Evolutionary conservation across 768 basidiomycete species (phyloP).

Genomic region (Tylopilus rubrobrunneus): DNA sequence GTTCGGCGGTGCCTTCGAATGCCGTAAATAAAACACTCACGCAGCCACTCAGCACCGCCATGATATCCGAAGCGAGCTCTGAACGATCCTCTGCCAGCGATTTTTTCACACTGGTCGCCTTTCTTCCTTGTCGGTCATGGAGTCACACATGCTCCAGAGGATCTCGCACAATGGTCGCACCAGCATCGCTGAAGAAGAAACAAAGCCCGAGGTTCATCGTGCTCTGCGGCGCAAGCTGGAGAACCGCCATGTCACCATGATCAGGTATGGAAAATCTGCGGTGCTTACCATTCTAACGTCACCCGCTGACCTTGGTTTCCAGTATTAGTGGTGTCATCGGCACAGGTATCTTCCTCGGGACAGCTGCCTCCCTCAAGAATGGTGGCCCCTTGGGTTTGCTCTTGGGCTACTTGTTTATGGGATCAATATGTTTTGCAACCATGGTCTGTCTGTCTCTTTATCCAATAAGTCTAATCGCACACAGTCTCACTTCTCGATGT

Average conservation of each 20-base stretch:
- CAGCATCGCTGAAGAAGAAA: not conserved
- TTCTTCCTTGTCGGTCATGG: too few species aligned
- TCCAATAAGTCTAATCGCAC: too few species aligned
- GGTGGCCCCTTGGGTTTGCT: conserved; percentile 3
- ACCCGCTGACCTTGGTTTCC: not conserved
- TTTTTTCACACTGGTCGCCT: too few species aligned
- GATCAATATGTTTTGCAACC: not conserved
- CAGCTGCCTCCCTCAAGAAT: not conserved
- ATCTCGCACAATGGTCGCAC: not conserved
- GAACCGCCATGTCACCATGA: conserved; percentile 2
- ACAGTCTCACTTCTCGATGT: too few species aligned
- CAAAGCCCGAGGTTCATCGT: not conserved
- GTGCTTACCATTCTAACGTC: not conserved
- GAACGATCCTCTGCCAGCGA: too few species aligned
- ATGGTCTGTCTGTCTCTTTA: not conserved
- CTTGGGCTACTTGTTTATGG: not conserved
- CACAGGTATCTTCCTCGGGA: conserved; percentile 1
- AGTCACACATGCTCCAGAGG: not conserved
- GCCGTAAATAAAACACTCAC: too few species aligned
- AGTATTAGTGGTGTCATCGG: conserved; percentile 2
- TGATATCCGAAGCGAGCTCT: too few species aligned
- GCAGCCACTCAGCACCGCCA: too few species aligned
- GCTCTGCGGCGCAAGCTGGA: not conserved
- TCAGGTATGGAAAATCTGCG: not conserved
- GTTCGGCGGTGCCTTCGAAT: too few species aligned